A percentile compares a stretch with the other conserved stretches of the same genome.
Evolutionary conservation across 768 basidiomycete genomes (phyloP).

Genomic region (Suillus bovinus): DNA sequence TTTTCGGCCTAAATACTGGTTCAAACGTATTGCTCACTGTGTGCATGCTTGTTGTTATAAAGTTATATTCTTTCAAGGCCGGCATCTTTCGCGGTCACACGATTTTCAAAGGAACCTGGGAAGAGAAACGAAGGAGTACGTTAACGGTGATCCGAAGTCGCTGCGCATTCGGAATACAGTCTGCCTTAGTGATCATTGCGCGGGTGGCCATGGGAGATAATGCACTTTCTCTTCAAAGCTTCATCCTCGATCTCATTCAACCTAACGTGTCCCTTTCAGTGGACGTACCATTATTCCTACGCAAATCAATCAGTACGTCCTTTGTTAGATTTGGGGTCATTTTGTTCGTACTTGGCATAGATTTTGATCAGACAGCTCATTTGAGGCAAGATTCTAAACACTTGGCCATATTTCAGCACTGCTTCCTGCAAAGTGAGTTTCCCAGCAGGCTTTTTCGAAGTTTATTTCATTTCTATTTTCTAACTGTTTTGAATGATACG

Average conservation of each 20-base stretch:
- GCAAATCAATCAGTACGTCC: slow-evolving; percentile 49
- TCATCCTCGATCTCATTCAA: slow-evolving; percentile 3
- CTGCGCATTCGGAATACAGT: slow-evolving; percentile 57
- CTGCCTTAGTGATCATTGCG: slow-evolving; percentile 48
- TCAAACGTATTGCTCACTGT: neutral
- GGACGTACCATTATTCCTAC: slow-evolving; percentile 50
- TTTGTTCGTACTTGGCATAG: slow-evolving; percentile 25
- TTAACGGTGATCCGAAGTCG: slow-evolving; percentile 47
- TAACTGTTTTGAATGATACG: slow-evolving; percentile 66
- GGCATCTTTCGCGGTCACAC: slow-evolving; percentile 42
- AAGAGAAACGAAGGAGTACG: slow-evolving; percentile 41
- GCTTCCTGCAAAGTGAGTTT: slow-evolving; percentile 47
- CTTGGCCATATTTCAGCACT: slow-evolving; percentile 52
- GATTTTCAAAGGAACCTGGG: slow-evolving; percentile 53
- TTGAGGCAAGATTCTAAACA: slow-evolving; percentile 43
- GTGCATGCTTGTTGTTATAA: neutral
- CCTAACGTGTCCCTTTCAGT: slow-evolving; percentile 23
- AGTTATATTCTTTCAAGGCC: slow-evolving; percentile 8
- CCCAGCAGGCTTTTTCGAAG: neutral
- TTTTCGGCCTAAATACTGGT: slow-evolving; percentile 44
- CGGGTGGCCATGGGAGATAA: slow-evolving; percentile 56
- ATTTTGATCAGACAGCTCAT: slow-evolving; percentile 57
- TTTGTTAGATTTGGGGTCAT: slow-evolving; percentile 6
- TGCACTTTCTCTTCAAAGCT: slow-evolving; percentile 12
- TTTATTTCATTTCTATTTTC: slow-evolving; percentile 33